Conservation (phyloP, 768 basidiomycete species). For the Boletus reticuloceps region DNA sequence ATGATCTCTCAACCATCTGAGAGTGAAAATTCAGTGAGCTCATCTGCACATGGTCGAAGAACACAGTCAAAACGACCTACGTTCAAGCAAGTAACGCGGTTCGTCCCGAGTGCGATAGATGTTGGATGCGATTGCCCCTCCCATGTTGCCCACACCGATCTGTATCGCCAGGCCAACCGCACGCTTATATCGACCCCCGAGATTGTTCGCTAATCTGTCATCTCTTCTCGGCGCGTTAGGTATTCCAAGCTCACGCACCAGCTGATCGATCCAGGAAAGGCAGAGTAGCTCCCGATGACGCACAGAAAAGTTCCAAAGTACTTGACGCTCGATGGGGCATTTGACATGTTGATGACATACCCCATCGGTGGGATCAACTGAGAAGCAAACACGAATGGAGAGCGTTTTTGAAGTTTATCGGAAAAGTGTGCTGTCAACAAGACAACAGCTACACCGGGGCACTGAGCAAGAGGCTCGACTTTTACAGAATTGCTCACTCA, state of each 20-base stretch:
- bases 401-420: constrained; percentile 1
- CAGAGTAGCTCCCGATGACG: not conserved
- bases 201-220: not conserved
- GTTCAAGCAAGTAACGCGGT: not conserved
- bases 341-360: constrained; percentile 1
- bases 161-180: not conserved
- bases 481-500: not conserved
- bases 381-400: not conserved
- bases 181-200: not conserved
- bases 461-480: not conserved
- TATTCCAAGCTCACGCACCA: not conserved
- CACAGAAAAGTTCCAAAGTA: constrained; percentile 3
- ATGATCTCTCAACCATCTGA: not conserved
- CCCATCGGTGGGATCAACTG: not conserved
- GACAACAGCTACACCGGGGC: not conserved
- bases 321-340: not conserved
- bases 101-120: not conserved
- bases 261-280: not conserved
- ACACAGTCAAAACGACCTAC: not conserved
- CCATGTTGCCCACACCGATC: not conserved
- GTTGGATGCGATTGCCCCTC: not conserved
- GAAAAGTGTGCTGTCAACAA: not conserved
- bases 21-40: not conserved
- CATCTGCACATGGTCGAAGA: not conserved
- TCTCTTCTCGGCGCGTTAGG: not conserved